Evolutionary conservation across 345 rosid genomes (phyloP), one percentile per base, ranked within the genome.

Genomic region (Stellera chamaejasme): DNA sequence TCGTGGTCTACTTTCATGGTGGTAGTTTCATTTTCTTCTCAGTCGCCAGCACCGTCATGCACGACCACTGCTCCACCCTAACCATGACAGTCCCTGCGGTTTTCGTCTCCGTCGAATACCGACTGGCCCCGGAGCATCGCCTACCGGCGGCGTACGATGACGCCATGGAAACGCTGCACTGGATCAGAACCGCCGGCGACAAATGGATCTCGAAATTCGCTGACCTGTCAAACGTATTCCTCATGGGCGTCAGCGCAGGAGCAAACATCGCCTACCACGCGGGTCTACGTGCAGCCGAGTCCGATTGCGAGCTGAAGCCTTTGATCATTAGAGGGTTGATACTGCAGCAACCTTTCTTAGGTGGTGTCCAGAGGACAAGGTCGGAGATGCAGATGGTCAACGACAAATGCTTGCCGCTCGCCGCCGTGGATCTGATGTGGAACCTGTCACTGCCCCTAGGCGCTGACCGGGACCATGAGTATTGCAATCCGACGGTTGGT

Each of bases 71-170:
- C 72, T 52, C 19, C 42, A 60, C 42, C 55, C 61, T 72, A 78
- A 73, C 83, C 1, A 61, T 72, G 15, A 28, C 36, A 13, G 48
- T 80, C 59, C 70, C 82, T 0, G 75, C 77, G 56, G 0, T 87
- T 0, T 53, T 90, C 61, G 59, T 87, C 60, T 79, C 93, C 43
- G 89, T 85, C n/a, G 80, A 88, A 10, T 90, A 84, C 55, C 87
- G 97, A 16, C 81, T 87, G 11, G 69, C 85, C 13, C 97, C 96
- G 0, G 96, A 90, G 51, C 84, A 87, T 73, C 86, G 90, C 53
- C 90, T 90, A 47, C 97, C 97, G 2, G 90, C 90, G 4, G 91
- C 93, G 27, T 90, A 84, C 68, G 86, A 83, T 0, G 97, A 90
- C 50, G 89, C 84, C 19, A 28, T 74, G 42, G 91, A 85, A 4